Percentiles rank a stretch among this genome's conserved stretches.
Conservation (phyloP, 345 rosid species). For the Sisymbrium irio region DNA sequence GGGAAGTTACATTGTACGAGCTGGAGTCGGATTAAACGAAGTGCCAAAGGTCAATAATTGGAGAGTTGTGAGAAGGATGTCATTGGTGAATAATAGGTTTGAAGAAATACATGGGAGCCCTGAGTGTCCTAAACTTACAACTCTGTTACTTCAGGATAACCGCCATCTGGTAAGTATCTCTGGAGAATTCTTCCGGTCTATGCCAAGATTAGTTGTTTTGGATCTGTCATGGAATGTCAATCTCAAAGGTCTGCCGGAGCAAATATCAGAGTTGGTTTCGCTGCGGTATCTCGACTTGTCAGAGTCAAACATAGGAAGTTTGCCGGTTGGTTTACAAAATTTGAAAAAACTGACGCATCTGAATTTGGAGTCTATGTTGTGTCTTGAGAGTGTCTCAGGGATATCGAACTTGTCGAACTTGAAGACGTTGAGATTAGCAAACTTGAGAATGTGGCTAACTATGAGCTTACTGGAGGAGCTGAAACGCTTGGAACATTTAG, state of each 20-base stretch:
- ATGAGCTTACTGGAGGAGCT: constrained; percentile 7
- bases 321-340: constrained; percentile 9
- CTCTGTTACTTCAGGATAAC: constrained; percentile 19
- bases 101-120: not conserved
- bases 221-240: constrained; percentile 12
- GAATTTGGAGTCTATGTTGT: not conserved
- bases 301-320: not conserved
- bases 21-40: not conserved
- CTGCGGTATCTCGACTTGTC: constrained; percentile 28
- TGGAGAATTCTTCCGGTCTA: constrained; percentile 22
- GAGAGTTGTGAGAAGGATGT: constrained; percentile 2
- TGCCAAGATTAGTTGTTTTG: constrained; percentile 34
- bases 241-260: not conserved
- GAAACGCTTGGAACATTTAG: not conserved
- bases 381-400: not conserved
- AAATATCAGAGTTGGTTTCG: constrained; percentile 2
- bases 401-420: not conserved
- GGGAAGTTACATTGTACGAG: not conserved
- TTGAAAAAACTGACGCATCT: constrained; percentile 5
- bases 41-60: not conserved
- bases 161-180: not conserved
- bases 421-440: not conserved
- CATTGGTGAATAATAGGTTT: constrained; percentile 24
- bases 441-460: not conserved
- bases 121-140: constrained; percentile 15